Conservation (phyloP, 352 stramenopile species). For the Phytophthora ohioensis region DNA sequence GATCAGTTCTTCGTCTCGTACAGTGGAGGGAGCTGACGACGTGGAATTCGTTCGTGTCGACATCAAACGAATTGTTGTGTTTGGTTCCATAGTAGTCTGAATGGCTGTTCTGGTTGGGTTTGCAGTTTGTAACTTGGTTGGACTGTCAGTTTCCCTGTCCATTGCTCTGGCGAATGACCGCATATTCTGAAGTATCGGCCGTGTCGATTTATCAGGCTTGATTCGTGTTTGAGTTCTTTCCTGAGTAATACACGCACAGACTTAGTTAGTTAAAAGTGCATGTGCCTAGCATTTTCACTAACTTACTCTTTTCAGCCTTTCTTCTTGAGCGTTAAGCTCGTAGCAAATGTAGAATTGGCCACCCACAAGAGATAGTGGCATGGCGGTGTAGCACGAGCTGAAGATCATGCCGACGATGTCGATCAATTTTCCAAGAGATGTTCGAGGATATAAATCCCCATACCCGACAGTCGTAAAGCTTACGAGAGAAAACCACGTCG, state of each 20-base stretch:
- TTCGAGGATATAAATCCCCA: slow-evolving; percentile 53
- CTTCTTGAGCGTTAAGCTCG: slow-evolving; percentile 48
- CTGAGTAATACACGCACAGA: slow-evolving; percentile 2
- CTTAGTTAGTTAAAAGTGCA: not conserved
- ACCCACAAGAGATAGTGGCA: slow-evolving; percentile 68
- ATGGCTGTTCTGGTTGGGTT: not conserved
- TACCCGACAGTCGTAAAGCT: slow-evolving; percentile 67
- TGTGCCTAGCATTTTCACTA: too few species aligned
- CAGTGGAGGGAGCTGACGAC: not conserved
- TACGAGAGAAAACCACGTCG: slow-evolving; percentile 58
- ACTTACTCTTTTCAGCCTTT: slow-evolving; percentile 39
- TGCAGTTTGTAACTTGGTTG: not conserved
- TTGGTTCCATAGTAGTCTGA: not conserved
- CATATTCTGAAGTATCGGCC: slow-evolving; percentile 6
- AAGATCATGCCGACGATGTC: slow-evolving; percentile 62
- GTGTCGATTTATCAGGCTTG: slow-evolving; percentile 2
- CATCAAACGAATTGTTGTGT: not conserved
- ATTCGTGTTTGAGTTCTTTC: slow-evolving; percentile 18
- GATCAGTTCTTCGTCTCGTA: not conserved
- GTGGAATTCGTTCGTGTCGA: not conserved
- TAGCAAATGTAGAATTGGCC: slow-evolving; percentile 74
- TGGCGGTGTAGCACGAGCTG: slow-evolving; percentile 66
- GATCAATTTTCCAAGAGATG: slow-evolving; percentile 50
- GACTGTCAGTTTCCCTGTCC: not conserved
- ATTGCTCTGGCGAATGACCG: not conserved